Percentiles rank a stretch among this genome's conserved stretches.
Evolutionary conservation across 768 basidiomycete genomes (phyloP).

Genomic region (Cyclocybe cylindracea): DNA sequence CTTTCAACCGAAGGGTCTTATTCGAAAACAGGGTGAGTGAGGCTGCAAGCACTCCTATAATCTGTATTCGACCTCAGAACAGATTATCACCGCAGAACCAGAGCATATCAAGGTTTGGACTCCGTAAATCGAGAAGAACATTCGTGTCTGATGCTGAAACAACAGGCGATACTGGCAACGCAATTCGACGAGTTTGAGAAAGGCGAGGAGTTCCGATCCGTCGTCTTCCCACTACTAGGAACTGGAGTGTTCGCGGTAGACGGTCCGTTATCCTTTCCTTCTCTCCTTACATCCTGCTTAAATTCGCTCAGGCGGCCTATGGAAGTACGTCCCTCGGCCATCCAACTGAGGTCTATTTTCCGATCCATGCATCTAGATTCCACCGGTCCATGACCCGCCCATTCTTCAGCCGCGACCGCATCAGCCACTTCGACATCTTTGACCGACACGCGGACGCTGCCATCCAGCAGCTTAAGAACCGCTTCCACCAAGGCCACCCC

Average conservation of each 20-base stretch:
- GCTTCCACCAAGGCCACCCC: conserved; percentile 46
- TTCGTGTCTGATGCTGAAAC: background rate
- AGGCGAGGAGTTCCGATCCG: conserved; percentile 28
- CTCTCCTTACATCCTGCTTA: background rate
- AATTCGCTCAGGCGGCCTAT: conserved; percentile 45
- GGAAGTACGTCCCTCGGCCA: conserved; percentile 47
- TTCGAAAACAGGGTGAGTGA: conserved; percentile 25
- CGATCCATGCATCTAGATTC: conserved; percentile 36
- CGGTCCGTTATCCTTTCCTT: conserved; percentile 3
- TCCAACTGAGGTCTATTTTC: background rate
- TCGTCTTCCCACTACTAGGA: conserved; percentile 4
- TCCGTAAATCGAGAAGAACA: background rate
- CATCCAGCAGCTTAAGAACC: conserved; percentile 42
- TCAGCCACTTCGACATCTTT: conserved; percentile 64
- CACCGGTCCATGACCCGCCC: conserved; percentile 69
- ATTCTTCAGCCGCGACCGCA: conserved; percentile 62
- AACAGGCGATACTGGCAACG: conserved; percentile 14
- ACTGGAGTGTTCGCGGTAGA: conserved; percentile 7
- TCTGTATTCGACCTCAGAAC: conserved; percentile 41
- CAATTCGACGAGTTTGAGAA: conserved; percentile 39
- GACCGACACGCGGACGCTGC: conserved; percentile 53
- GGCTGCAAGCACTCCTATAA: conserved; percentile 29
- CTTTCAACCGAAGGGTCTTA: conserved; percentile 21
- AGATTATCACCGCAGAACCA: conserved; percentile 18
- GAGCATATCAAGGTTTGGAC: conserved; percentile 15